These are phyloP conservation scores for Arabidopsis suecica DNA, from an alignment of 345 rosid species.

Conservation along the genomic window DNA sequence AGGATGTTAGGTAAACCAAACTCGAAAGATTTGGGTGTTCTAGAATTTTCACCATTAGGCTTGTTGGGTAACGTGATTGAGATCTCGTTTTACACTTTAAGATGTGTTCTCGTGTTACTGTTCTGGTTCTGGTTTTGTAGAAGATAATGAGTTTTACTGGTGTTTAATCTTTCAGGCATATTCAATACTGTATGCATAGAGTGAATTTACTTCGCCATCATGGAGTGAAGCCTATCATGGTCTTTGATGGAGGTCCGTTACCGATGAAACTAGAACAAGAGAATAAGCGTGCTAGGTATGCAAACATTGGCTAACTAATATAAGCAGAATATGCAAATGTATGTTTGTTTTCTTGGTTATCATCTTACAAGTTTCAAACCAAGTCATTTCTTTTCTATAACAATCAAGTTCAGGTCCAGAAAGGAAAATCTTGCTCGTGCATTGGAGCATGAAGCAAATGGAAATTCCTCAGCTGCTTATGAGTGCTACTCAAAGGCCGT, in stretches of 20 bases:
- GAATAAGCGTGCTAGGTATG: slow-evolving; percentile 92
- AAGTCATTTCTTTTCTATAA: slow-evolving; percentile 4
- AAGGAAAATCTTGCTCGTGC: slow-evolving; percentile 92
- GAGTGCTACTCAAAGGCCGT: slow-evolving; percentile 95
- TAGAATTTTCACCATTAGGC: not conserved
- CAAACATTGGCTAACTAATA: slow-evolving; percentile 1
- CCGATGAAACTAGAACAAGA: slow-evolving; percentile 98
- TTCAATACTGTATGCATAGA: slow-evolving; percentile 92
- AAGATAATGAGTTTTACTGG: slow-evolving; percentile 24
- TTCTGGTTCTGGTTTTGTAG: slow-evolving; percentile 31
- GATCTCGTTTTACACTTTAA: not conserved
- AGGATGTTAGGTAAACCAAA: not conserved
- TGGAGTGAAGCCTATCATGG: slow-evolving; percentile 84
- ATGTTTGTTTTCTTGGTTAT: slow-evolving; percentile 4
- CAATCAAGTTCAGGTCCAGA: slow-evolving; percentile 59
- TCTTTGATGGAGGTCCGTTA: slow-evolving; percentile 90
- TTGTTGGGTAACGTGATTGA: not conserved
- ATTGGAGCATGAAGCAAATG: slow-evolving; percentile 77
- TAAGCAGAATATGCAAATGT: not conserved
- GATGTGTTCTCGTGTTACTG: slow-evolving; percentile 16
- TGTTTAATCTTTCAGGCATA: slow-evolving; percentile 62
- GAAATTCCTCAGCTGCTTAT: slow-evolving; percentile 82
- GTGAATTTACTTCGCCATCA: slow-evolving; percentile 85
- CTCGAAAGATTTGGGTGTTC: slow-evolving; percentile 1
- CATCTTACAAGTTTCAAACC: not conserved